phyloP scores from a whole-genome alignment of 495 filamentous ascomycete genomes.

The Collariella sp. region DNA sequence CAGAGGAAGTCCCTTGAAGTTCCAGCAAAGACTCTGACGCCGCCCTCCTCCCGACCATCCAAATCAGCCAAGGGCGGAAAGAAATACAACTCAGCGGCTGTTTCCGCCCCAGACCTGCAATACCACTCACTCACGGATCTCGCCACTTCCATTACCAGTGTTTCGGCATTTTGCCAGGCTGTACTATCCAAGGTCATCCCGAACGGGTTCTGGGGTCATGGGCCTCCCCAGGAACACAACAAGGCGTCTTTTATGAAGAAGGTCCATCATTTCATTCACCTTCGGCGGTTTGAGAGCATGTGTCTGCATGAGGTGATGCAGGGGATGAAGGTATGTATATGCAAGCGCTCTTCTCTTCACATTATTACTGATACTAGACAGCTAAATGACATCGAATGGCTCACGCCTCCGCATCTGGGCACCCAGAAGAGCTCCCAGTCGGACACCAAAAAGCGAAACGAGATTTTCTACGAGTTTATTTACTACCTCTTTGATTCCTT shows the following conservation, averaged over 20 bases:
- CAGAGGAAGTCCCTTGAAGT: not conserved
- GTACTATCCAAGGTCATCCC: constrained; percentile 70
- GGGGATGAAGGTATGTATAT: constrained; percentile 55
- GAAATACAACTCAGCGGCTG: not conserved
- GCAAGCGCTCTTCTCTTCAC: too few species aligned
- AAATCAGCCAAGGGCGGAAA: constrained; percentile 3
- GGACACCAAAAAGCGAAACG: constrained; percentile 66
- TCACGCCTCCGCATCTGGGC: constrained; percentile 43
- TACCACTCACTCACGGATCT: constrained; percentile 51
- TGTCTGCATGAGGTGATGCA: constrained; percentile 71
- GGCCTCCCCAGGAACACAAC: constrained; percentile 48
- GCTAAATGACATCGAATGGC: constrained; percentile 64
- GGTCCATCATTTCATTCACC: constrained; percentile 65
- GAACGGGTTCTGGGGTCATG: constrained; percentile 61
- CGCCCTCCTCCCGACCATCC: not conserved
- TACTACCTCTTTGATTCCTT: constrained; percentile 92
- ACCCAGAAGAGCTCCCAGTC: constrained; percentile 53
- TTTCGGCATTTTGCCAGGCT: constrained; percentile 85
- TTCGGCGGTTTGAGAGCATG: constrained; percentile 74
- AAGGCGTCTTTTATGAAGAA: constrained; percentile 49
- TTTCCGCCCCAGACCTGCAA: not conserved
- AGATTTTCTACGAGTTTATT: constrained; percentile 74
- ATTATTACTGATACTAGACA: constrained; percentile 22
- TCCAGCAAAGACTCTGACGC: not conserved
- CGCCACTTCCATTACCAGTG: constrained; percentile 57